Evolutionary conservation across 2,329 filamentous ascomycete species (phyloP), one percentile per base, ranked within the genome.

Genomic region (Lizonia empirigonia): DNA sequence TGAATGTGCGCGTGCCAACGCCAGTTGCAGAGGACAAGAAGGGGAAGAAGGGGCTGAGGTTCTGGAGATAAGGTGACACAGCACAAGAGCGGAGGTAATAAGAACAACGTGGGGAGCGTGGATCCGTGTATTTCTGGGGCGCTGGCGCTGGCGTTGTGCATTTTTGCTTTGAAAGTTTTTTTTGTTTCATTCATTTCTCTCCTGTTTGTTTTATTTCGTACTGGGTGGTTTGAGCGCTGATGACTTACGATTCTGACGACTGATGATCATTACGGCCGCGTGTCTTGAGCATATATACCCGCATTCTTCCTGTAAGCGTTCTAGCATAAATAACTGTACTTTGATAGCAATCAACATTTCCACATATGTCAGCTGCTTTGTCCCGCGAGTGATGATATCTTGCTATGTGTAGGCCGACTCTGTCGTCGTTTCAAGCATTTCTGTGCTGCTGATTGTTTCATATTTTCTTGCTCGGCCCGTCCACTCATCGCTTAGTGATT

Each of bases 11-110:
- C 12, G 32, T 46, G 0, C 48, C 48, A 3, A 29, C 23, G 16
- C 29, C 48, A 9, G 29, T 24, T 3, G 39, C 15, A 3, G 40
- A 38, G 8, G 41, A 35, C 5, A 34, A 24, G 35, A 57, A 47
- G 47, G 54, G 36, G 24, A 64, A 52, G 59, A 65, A 62, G 51
- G 60, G 60, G 36, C 53, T 63, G 19, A 50, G 58, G 22, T 63
- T 66, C 42, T 59, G 63, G 55, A 61, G 50, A 34, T 53, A 56
- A 16, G 57, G 27, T 8, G 51, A 51, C 34, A 36, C 36, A 26
- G 54, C 34, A 8, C 56, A 45, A 47, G 23, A 26, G 33, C 34
- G 29, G n/a, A 15, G 15, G 30, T 8, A 26, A 15, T 19, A 7
- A 18, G 39, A n/a, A n/a, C n/a, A 6, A 19, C 10, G n/a, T 10